phyloP scores from a whole-genome alignment of 176 grass and related monocot genomes.

The Avena eriantha region DNA sequence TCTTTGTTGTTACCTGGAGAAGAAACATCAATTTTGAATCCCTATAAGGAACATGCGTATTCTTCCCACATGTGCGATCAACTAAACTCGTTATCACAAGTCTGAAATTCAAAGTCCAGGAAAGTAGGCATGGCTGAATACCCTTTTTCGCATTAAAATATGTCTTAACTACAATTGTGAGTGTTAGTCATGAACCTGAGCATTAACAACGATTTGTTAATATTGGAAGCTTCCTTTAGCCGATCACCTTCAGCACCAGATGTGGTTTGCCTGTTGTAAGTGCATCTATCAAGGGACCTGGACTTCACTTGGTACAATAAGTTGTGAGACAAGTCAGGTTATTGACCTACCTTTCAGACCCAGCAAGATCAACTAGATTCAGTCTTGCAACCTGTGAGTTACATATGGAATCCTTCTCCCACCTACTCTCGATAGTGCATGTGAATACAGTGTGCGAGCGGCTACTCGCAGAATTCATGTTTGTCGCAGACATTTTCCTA shows the following conservation, averaged over 20 bases:
- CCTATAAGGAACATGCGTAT: slow-evolving; percentile 85
- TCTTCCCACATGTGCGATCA: slow-evolving; percentile 79
- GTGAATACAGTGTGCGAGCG: slow-evolving; percentile 94
- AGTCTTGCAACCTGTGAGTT: slow-evolving; percentile 85
- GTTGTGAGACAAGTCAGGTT: background rate
- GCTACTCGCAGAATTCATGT: slow-evolving; percentile 92
- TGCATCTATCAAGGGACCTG: slow-evolving; percentile 40
- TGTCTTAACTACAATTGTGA: slow-evolving; percentile 19
- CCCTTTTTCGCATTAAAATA: background rate
- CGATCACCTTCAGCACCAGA: slow-evolving; percentile 98
- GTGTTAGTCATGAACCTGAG: slow-evolving; percentile 57
- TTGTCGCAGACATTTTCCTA: slow-evolving; percentile 83
- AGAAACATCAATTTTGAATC: slow-evolving; percentile 98
- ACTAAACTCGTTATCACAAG: slow-evolving; percentile 92
- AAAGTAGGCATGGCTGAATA: slow-evolving; percentile 29
- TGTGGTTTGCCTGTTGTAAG: slow-evolving; percentile 76
- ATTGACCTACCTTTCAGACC: slow-evolving; percentile 80
- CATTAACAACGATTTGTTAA: slow-evolving; percentile 95
- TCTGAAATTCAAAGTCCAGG: slow-evolving; percentile 58
- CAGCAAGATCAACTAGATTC: slow-evolving; percentile 96
- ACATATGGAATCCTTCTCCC: slow-evolving; percentile 77
- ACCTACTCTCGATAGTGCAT: slow-evolving; percentile 84
- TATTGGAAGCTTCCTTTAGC: slow-evolving; percentile 89
- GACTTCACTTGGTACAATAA: background rate
- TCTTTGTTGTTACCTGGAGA: slow-evolving; percentile 71